Percentiles rank a stretch among this genome's conserved stretches.
phyloP scores from a whole-genome alignment of 2,329 filamentous ascomycete genomes.

The Fusarium kyushuense region DNA sequence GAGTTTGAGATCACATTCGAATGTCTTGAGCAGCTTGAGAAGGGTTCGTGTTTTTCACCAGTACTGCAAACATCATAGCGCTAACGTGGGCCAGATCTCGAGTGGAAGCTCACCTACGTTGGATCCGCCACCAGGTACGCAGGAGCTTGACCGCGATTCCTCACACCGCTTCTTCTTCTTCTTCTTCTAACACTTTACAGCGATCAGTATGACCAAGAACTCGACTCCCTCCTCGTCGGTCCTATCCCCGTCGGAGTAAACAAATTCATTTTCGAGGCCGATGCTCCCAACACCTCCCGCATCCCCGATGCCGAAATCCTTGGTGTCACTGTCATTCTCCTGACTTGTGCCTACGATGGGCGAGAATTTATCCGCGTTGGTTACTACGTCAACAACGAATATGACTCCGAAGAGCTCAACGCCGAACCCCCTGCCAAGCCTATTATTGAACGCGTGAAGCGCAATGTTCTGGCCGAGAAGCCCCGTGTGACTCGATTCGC shows the following conservation, averaged over 20 bases:
- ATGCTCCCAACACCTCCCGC: slow-evolving; percentile 87
- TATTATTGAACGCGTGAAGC: slow-evolving; percentile 88
- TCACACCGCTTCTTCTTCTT: slow-evolving; percentile 40
- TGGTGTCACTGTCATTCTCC: slow-evolving; percentile 94
- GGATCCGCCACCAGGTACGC: slow-evolving; percentile 96
- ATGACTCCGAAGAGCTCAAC: slow-evolving; percentile 89
- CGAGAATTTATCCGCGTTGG: slow-evolving; percentile 97
- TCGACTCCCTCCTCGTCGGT: slow-evolving; percentile 94
- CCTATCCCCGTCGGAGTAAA: slow-evolving; percentile 98
- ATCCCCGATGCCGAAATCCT: slow-evolving; percentile 96
- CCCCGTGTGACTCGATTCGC: slow-evolving; percentile 96
- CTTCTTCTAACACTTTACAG: slow-evolving; percentile 59
- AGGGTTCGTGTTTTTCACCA: slow-evolving; percentile 69
- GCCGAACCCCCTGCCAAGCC: slow-evolving; percentile 93
- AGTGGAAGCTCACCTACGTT: slow-evolving; percentile 99
- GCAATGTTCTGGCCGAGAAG: slow-evolving; percentile 96
- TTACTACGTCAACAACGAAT: slow-evolving; percentile 99
- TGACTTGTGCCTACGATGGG: slow-evolving; percentile 96
- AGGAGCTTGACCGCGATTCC: slow-evolving; percentile 22
- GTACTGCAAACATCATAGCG: slow-evolving; percentile 3
- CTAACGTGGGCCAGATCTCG: slow-evolving; percentile 75
- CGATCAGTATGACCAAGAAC: slow-evolving; percentile 97
- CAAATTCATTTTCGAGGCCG: slow-evolving; percentile 98
- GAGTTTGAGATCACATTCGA: slow-evolving; percentile 99
- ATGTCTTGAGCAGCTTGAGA: slow-evolving; percentile 92